These are phyloP conservation scores for Fraxinus excelsior DNA, from an alignment of 257 asterid species.

Conservation along the genomic window DNA sequence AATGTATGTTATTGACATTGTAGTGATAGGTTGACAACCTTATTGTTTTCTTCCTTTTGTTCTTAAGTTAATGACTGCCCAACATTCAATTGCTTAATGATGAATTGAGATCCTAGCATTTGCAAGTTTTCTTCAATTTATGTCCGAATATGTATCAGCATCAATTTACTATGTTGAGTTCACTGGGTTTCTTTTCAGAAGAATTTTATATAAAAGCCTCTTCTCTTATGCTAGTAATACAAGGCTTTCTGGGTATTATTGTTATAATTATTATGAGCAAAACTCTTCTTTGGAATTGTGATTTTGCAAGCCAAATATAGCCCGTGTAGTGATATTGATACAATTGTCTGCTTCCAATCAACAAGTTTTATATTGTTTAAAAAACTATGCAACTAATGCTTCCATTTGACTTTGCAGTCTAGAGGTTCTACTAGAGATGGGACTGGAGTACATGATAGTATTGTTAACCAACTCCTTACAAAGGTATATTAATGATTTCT, in stretches of 20 bases:
- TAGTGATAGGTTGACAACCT: background rate
- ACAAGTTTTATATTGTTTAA: slow-evolving; percentile 17
- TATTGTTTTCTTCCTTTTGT: background rate
- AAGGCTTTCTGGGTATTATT: background rate
- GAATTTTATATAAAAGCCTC: background rate
- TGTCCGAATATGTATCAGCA: background rate
- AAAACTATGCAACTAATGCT: slow-evolving; percentile 21
- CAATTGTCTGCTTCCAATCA: slow-evolving; percentile 17
- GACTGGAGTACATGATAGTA: slow-evolving; percentile 99
- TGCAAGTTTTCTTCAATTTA: background rate
- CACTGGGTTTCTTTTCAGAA: background rate
- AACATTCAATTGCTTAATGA: background rate
- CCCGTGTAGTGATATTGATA: slow-evolving; percentile 10
- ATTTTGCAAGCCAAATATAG: background rate
- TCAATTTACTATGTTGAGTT: background rate
- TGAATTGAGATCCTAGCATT: background rate
- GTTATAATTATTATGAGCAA: background rate
- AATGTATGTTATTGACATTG: background rate
- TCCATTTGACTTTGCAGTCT: slow-evolving; percentile 59
- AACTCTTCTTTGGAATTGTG: background rate
- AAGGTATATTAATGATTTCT: slow-evolving; percentile 60
- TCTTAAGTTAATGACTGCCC: background rate
- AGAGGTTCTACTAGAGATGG: slow-evolving; percentile 99
- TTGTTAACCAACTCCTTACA: slow-evolving; percentile 96
- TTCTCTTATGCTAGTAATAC: background rate